Conservation (phyloP, 768 basidiomycete genomes). For the Mrakia blollopis region DNA sequence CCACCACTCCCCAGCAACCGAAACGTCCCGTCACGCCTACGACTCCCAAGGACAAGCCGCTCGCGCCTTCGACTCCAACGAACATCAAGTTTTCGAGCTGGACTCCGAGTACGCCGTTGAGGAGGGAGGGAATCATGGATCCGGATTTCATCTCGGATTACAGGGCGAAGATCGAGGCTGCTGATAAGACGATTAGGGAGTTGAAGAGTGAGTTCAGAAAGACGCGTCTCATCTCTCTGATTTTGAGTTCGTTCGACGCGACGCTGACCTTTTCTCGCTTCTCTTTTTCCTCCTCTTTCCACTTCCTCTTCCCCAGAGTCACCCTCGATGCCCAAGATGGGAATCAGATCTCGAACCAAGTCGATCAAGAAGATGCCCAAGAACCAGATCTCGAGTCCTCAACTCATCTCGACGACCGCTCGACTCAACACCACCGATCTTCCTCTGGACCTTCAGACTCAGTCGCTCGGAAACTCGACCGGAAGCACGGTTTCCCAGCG, state of each 20-base stretch:
- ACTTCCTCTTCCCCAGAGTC: not conserved
- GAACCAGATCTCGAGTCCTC: slow-evolving; percentile 20
- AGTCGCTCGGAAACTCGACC: not conserved
- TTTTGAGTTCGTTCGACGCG: not conserved
- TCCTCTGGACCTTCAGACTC: not conserved
- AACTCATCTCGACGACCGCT: slow-evolving; percentile 28
- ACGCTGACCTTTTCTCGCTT: not conserved
- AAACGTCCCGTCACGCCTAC: not conserved
- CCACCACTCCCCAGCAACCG: not conserved
- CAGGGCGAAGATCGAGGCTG: slow-evolving; percentile 17
- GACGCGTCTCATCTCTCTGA: not conserved
- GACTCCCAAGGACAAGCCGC: not conserved
- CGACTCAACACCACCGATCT: not conserved
- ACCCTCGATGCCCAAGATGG: slow-evolving; percentile 23
- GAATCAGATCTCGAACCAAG: not conserved
- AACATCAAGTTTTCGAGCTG: not conserved
- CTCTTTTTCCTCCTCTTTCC: not conserved
- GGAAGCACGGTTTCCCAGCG: not conserved
- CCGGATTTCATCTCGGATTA: slow-evolving; percentile 5
- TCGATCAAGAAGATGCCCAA: slow-evolving; percentile 18
- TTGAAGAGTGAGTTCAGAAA: slow-evolving; percentile 8
- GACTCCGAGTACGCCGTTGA: not conserved
- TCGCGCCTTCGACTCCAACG: not conserved
- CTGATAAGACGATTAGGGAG: slow-evolving; percentile 6
- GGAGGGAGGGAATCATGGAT: not conserved